Base-by-base conservation (phyloP, 169 alveolate species). In the Eimeria acervulina region DNA sequence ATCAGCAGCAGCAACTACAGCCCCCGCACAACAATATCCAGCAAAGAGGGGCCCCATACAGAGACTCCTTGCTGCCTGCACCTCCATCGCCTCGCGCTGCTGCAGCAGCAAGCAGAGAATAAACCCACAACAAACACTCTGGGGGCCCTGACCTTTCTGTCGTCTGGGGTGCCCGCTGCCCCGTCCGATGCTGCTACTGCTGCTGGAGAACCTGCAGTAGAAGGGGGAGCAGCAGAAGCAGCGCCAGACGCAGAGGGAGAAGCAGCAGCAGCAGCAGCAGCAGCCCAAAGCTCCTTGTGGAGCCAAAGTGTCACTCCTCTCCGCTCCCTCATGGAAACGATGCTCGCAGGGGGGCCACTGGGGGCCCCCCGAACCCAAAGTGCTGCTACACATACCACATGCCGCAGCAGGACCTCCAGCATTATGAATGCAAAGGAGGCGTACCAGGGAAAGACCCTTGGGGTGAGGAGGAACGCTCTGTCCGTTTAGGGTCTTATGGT, bases 261-360 rank as follows among this genome's bases (percentile, higher is more conserved):
- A 81, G 51, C 44, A 81, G 90, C 90, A 26, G 90, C 90, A 42
- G 90, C 90, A 81, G 70, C 42, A 44, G 72, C 40, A 81, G 68
- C 68, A 15, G 68, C 68, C 31, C 72, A 42, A 26, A 1, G 42
- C 33, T 81, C 90, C 31, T 81, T 81, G 51, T 81, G 90, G 90
- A 42, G 47, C 33, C 90, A 81, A 44, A 72, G 90, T 2, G n/a
- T 44, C 6, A 81, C 90, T 23, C 90, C 90, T 10, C 90, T 81
- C n/a, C 90, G 90, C 26, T 26, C 42, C 28, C 90, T 81, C 44
- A 81, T 81, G 90, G 90, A 81, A 61, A 33, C 31, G 59, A 47
- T 44, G 70, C 38, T n/a, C 70, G 42, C 70, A 81, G 28, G 8
- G 40, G 90, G 70, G 26, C 42, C 90, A 68, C 28, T 28, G 70